Conservation (phyloP, 1,284 basidiomycete genomes). For the Rhizopogon parksii region DNA sequence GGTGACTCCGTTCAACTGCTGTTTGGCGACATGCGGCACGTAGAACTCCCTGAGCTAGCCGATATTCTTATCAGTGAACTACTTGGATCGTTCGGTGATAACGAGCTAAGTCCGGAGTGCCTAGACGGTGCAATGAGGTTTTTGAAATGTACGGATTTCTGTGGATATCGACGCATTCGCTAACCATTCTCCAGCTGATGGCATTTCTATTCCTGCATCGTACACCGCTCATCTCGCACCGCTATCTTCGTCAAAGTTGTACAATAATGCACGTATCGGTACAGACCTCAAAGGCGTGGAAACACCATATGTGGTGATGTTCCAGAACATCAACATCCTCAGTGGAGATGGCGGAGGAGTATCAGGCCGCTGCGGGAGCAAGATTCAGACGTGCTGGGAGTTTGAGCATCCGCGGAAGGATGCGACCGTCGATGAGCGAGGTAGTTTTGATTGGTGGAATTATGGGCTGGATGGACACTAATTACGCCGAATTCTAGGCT, state of each 20-base stretch:
- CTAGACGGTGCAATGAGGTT: constrained; percentile 93
- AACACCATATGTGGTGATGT: constrained; percentile 98
- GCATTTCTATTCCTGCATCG: constrained; percentile 93
- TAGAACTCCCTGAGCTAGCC: constrained; percentile 76
- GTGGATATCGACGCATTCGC: constrained; percentile 7
- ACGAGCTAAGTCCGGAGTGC: constrained; percentile 97
- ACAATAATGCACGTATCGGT: constrained; percentile 66
- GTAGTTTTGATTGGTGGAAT: constrained; percentile 32
- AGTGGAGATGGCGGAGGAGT: constrained; percentile 63
- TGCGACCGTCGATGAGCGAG: constrained; percentile 64
- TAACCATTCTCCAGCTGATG: constrained; percentile 52
- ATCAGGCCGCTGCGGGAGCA: constrained; percentile 65
- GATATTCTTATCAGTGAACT: constrained; percentile 97
- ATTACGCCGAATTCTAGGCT: constrained; percentile 37
- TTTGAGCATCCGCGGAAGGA: constrained; percentile 91
- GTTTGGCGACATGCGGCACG: constrained; percentile 89
- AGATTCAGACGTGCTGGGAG: constrained; percentile 94
- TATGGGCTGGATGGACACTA: constrained; percentile 6
- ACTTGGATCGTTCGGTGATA: constrained; percentile 96
- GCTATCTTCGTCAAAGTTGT: constrained; percentile 87
- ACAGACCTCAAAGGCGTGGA: constrained; percentile 69
- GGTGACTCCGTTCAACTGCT: constrained; percentile 72
- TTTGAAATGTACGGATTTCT: constrained; percentile 63
- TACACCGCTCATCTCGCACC: constrained; percentile 95
- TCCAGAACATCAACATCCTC: constrained; percentile 85